Percentiles rank a stretch among this genome's conserved stretches.
These are phyloP conservation scores for Calcarisporium arbuscula DNA, from an alignment of 2,329 filamentous ascomycete species.

Conservation along the genomic window DNA sequence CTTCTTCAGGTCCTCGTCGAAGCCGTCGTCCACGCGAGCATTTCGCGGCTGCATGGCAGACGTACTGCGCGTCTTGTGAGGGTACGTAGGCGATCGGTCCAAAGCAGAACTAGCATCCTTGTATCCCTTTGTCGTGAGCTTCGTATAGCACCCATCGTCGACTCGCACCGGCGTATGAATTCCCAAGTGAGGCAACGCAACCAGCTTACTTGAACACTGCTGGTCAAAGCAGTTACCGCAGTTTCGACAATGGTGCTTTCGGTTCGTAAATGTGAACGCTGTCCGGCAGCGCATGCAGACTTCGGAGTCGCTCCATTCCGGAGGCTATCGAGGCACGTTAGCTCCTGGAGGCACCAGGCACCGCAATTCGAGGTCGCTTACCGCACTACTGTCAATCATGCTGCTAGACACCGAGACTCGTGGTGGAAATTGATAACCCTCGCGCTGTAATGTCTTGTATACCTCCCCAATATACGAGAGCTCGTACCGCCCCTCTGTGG, in stretches of 20 bases:
- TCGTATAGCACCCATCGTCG: constrained; percentile 91
- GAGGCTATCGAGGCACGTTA: constrained; percentile 52
- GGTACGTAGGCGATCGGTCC: constrained; percentile 42
- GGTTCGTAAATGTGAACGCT: constrained; percentile 92
- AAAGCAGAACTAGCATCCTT: constrained; percentile 35
- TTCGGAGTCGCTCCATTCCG: constrained; percentile 96
- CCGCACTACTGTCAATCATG: constrained; percentile 95
- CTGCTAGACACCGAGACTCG: constrained; percentile 82
- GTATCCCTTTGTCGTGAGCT: constrained; percentile 66
- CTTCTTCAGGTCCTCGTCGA: constrained; percentile 90
- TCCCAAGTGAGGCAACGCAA: constrained; percentile 85
- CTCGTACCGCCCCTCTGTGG: constrained; percentile 77
- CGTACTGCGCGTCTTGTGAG: constrained; percentile 59
- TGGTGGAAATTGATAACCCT: constrained; percentile 86
- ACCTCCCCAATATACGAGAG: constrained; percentile 83
- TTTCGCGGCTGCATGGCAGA: constrained; percentile 80
- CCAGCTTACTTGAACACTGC: constrained; percentile 82
- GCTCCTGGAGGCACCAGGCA: not conserved
- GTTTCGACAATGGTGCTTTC: constrained; percentile 97
- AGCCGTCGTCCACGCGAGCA: constrained; percentile 80
- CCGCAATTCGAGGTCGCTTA: constrained; percentile 38
- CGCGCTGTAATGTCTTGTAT: constrained; percentile 73
- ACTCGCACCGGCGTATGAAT: constrained; percentile 88
- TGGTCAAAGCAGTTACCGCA: constrained; percentile 97
- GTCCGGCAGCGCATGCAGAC: constrained; percentile 98